Evolutionary conservation across 1,139 yeast genomes (phyloP).

Genomic region (Protomyces gravidus): DNA sequence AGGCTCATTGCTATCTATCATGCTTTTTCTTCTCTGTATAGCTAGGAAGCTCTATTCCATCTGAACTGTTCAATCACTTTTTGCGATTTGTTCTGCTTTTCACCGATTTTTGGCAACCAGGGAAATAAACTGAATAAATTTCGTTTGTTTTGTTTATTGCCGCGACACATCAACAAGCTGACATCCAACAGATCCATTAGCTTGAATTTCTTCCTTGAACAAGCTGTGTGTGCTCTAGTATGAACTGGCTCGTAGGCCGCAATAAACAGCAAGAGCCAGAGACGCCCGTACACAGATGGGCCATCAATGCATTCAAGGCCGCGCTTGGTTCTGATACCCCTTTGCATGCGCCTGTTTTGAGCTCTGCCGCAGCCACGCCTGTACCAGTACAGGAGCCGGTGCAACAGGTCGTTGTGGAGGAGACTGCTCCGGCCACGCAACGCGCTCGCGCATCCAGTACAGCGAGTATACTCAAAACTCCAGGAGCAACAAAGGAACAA

Average conservation of each 20-base stretch:
- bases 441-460: background rate
- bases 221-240: background rate
- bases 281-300: conserved; percentile 25
- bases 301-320: conserved; percentile 13
- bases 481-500: conserved; percentile 5
- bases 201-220: background rate
- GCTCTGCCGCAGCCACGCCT: background rate
- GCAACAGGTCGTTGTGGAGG: background rate
- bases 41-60: background rate
- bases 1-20: background rate
- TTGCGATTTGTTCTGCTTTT: background rate
- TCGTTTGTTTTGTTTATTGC: too few species aligned
- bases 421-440: too few species aligned
- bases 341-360: background rate
- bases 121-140: too few species aligned
- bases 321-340: conserved; percentile 20
- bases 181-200: background rate
- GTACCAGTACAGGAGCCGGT: background rate
- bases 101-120: too few species aligned
- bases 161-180: conserved; percentile 12
- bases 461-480: conserved; percentile 11
- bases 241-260: conserved; percentile 25
- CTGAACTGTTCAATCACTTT: background rate
- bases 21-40: too few species aligned
- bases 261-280: conserved; percentile 6